These are phyloP conservation scores for Mimosa bimucronata DNA, from an alignment of 306 rosid genomes.

Conservation along the genomic window DNA sequence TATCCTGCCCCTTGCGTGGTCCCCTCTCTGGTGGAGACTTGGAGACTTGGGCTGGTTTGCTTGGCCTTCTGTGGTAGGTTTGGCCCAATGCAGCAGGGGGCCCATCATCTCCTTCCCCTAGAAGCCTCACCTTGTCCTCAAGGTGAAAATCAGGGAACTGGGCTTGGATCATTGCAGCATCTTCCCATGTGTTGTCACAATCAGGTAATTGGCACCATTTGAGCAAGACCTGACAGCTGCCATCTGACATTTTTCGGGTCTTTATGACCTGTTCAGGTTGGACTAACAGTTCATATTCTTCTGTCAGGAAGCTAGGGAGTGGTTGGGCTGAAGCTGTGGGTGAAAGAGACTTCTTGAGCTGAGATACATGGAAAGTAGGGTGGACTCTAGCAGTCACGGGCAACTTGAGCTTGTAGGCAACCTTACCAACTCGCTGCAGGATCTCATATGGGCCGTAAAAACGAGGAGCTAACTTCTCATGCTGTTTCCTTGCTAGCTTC, in stretches of 20 bases:
- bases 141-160: neutral
- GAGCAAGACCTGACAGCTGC: neutral
- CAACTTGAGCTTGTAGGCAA: neutral
- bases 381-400: neutral
- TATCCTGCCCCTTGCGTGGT: too few relatives aligned
- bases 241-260: neutral
- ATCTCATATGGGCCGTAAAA: neutral
- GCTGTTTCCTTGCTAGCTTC: neutral
- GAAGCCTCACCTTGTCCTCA: neutral
- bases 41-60: too few relatives aligned
- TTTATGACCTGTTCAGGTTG: neutral
- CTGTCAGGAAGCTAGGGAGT: neutral
- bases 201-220: neutral
- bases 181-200: neutral
- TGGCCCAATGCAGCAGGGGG: too few relatives aligned
- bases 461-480: neutral
- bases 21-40: too few relatives aligned
- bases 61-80: too few relatives aligned
- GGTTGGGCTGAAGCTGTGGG: neutral
- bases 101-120: neutral
- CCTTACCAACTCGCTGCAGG: neutral
- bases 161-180: fast-evolving
- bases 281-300: neutral
- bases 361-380: neutral
- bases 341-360: neutral